These are phyloP conservation scores for Asparagopsis taxiformis DNA, from an alignment of 31 red algal species.

Conservation along the genomic window DNA sequence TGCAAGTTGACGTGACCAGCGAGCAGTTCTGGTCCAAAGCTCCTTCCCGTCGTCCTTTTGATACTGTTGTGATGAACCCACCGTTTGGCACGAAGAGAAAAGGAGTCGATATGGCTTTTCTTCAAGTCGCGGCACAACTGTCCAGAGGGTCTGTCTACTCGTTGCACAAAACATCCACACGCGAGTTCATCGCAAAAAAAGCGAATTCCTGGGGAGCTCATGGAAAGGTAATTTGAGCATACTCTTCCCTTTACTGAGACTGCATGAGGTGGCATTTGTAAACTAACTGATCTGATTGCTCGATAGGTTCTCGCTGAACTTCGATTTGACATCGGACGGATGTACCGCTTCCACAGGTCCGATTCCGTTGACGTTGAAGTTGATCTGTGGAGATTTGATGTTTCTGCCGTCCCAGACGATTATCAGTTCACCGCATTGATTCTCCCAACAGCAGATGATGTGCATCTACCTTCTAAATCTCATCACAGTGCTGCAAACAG, in stretches of 20 bases:
- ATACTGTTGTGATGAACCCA: conserved; percentile 88
- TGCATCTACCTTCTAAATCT: no score
- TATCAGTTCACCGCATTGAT: not conserved
- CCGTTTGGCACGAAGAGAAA: conserved; percentile 92
- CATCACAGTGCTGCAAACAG: no score
- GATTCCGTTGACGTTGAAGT: conserved; percentile 67
- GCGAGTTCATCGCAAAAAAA: conserved; percentile 47
- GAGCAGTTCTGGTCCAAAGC: conserved; percentile 5
- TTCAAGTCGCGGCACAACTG: conserved; percentile 47
- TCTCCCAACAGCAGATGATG: not conserved
- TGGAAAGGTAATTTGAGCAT: conserved; percentile 14
- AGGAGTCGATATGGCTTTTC: conserved; percentile 76
- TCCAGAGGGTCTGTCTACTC: conserved; percentile 63
- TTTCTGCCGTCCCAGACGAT: not conserved
- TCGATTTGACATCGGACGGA: conserved; percentile 69
- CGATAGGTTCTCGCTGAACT: conserved; percentile 68
- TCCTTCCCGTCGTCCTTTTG: conserved; percentile 10
- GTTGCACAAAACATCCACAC: conserved; percentile 89
- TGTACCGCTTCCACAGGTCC: conserved; percentile 76
- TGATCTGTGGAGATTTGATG: conserved; percentile 77
- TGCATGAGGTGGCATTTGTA: not conserved
- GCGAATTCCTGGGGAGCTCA: conserved; percentile 18
- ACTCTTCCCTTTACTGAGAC: not conserved
- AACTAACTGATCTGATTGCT: not conserved
- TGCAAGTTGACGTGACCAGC: conserved; percentile 50